Conservation (phyloP, 202 grass and related monocot genomes). For the Musa balbisiana region DNA sequence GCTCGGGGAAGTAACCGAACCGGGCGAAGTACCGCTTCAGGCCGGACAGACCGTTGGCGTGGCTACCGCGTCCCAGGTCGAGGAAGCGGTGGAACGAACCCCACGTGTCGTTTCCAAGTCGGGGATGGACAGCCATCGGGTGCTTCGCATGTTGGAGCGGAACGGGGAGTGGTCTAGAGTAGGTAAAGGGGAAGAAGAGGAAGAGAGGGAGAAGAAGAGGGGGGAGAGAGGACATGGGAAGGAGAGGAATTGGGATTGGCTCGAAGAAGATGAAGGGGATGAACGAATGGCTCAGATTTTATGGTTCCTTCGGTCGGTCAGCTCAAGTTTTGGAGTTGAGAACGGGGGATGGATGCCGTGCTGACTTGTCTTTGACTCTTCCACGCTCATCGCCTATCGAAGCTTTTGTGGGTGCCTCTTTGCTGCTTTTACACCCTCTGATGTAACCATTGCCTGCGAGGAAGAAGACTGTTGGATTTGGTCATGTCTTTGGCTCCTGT, state of each 20-base stretch:
- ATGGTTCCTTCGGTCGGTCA: neutral
- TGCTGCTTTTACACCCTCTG: neutral
- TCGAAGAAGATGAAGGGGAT: neutral
- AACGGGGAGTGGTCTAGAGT: neutral
- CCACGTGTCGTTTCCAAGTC: neutral
- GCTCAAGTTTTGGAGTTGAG: neutral
- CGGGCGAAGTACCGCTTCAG: constrained; percentile 64
- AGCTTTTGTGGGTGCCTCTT: neutral
- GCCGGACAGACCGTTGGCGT: constrained; percentile 37
- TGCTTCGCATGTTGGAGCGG: neutral
- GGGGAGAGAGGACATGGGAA: neutral
- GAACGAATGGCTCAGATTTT: neutral
- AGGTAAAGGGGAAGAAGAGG: neutral
- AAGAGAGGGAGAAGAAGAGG: neutral
- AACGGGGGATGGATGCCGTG: neutral
- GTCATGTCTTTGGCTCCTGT: neutral
- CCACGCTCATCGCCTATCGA: neutral
- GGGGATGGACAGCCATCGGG: neutral
- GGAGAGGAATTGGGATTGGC: neutral
- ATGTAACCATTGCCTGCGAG: neutral
- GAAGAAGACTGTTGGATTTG: no score
- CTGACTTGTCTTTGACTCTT: neutral
- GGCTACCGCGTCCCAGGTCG: constrained; percentile 51
- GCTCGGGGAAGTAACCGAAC: constrained; percentile 57
- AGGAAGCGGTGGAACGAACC: neutral